Conservation (phyloP, 2,329 filamentous ascomycete genomes). For the Emergomyces orientalis region DNA sequence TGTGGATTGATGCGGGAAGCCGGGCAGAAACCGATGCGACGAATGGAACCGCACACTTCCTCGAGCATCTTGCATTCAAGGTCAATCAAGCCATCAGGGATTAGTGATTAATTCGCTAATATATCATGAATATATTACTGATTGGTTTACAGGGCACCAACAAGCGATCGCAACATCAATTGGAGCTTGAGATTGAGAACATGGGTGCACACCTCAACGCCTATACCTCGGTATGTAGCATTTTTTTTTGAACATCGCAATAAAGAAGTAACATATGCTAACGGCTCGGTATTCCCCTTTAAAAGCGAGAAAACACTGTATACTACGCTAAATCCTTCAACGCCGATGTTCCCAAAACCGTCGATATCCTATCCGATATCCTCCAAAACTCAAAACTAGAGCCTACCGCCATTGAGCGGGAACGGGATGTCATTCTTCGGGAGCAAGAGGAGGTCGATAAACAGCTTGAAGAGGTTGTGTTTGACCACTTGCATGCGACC, state of each 20-base stretch:
- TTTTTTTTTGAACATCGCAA: conserved; percentile 12
- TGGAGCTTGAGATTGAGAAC: conserved; percentile 99
- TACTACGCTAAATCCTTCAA: conserved; percentile 99
- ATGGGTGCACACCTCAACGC: conserved; percentile 99
- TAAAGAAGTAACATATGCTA: conserved; percentile 16
- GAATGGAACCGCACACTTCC: conserved; percentile 98
- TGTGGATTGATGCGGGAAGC: conserved; percentile 99
- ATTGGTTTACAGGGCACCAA: conserved; percentile 58
- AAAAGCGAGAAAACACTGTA: conserved; percentile 93
- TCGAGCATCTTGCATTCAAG: conserved; percentile 99
- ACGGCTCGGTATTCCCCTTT: conserved; percentile 6
- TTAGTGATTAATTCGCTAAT: background rate
- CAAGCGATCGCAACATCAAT: conserved; percentile 89
- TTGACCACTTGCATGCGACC: conserved; percentile 96
- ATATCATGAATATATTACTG: conserved; percentile 1
- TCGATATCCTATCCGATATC: conserved; percentile 98
- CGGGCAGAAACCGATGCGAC: conserved; percentile 96
- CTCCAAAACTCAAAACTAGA: conserved; percentile 99
- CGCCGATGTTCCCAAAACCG: conserved; percentile 87
- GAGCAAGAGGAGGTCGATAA: conserved; percentile 99
- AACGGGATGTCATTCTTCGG: conserved; percentile 95
- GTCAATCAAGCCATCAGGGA: conserved; percentile 40
- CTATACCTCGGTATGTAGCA: conserved; percentile 80
- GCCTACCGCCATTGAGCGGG: conserved; percentile 81
- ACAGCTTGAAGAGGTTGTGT: conserved; percentile 98